A percentile compares a stretch with the other conserved stretches of the same genome.
Conservation (phyloP, 305 asterid species). For the Fraxinus sp. region DNA sequence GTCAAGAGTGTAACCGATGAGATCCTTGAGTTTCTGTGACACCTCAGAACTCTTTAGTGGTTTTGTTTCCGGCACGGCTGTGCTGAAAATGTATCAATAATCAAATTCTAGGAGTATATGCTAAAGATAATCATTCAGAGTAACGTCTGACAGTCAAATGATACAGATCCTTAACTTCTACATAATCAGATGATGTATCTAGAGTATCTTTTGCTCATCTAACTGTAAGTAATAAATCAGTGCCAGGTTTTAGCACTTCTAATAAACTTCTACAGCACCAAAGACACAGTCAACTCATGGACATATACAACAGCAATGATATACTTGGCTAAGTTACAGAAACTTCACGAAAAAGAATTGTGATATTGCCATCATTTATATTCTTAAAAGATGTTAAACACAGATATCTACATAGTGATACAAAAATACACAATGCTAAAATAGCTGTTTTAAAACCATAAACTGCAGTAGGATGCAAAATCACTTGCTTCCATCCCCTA, state of each 20-base stretch:
- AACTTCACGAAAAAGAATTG: neutral
- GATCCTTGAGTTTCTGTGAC: slow-evolving; percentile 61
- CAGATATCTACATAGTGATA: neutral
- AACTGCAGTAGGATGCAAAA: neutral
- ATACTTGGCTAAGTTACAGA: neutral
- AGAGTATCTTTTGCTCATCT: neutral
- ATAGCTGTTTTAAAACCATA: slow-evolving; percentile 1
- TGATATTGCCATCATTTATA: neutral
- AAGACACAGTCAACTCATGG: neutral
- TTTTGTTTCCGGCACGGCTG: slow-evolving; percentile 55
- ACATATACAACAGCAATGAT: neutral
- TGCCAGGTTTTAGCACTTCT: neutral
- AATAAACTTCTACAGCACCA: neutral
- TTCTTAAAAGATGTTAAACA: neutral
- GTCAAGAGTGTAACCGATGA: slow-evolving; percentile 73
- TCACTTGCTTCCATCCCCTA: neutral
- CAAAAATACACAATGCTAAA: neutral
- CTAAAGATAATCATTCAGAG: neutral
- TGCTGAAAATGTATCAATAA: slow-evolving; percentile 32
- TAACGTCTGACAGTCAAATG: neutral
- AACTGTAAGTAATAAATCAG: neutral
- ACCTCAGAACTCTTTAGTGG: slow-evolving; percentile 51
- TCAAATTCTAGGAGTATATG: slow-evolving; percentile 29
- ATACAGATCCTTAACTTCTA: neutral
- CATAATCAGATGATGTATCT: neutral